Percentiles rank a stretch among this genome's conserved stretches.
These are phyloP conservation scores for Fallopia convolvulus DNA, from an alignment of 148 eudicot genomes.

Conservation along the genomic window DNA sequence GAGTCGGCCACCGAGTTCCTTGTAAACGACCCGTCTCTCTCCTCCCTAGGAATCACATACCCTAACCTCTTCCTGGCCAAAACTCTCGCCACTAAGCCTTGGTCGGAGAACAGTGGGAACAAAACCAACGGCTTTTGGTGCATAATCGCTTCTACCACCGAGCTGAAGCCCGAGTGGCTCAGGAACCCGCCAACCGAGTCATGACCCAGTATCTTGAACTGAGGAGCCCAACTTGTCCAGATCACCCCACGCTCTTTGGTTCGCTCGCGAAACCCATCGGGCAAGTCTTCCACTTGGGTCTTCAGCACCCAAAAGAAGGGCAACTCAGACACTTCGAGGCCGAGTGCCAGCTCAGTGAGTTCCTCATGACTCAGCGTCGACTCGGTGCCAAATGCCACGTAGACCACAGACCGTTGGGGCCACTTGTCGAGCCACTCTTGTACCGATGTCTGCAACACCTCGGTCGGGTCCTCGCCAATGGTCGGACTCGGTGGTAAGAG, in stretches of 20 bases:
- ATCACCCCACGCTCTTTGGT: conserved; percentile 31
- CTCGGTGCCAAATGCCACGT: conserved; percentile 36
- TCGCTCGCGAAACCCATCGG: conserved; percentile 36
- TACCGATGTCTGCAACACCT: conserved; percentile 17
- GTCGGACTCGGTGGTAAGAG: not conserved
- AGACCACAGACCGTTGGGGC: conserved; percentile 26
- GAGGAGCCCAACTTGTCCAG: conserved; percentile 44
- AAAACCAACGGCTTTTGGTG: conserved; percentile 19
- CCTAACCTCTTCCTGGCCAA: conserved; percentile 26
- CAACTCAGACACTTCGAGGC: conserved; percentile 24
- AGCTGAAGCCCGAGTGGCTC: conserved; percentile 38
- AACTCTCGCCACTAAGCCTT: conserved; percentile 23
- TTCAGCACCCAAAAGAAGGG: conserved; percentile 40
- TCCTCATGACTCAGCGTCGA: conserved; percentile 26
- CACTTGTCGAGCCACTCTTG: conserved; percentile 28
- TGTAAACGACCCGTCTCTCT: conserved; percentile 27
- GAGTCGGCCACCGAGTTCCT: conserved; percentile 29
- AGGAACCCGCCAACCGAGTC: conserved; percentile 41
- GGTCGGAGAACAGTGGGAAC: conserved; percentile 25
- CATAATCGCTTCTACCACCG: conserved; percentile 26
- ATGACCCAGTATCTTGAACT: conserved; percentile 32
- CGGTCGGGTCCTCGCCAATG: not conserved
- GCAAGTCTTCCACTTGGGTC: conserved; percentile 17
- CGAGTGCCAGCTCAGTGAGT: conserved; percentile 29
- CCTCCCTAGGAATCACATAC: conserved; percentile 22